phyloP scores from a whole-genome alignment of 257 asterid genomes.

The Solanum bukasovii region DNA sequence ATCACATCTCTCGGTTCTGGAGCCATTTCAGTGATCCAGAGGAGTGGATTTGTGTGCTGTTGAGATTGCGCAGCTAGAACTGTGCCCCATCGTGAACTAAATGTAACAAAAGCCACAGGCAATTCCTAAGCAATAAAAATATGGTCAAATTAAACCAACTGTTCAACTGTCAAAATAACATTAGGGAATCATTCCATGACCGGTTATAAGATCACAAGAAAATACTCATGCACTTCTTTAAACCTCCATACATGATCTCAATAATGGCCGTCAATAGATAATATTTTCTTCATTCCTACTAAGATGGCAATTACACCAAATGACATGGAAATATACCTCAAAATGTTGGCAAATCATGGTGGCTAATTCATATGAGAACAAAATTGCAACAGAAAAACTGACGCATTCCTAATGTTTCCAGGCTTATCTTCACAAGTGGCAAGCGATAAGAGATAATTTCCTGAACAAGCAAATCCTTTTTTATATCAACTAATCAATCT shows the following conservation, averaged over 20 bases:
- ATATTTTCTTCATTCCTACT: not conserved
- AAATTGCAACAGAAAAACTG: not conserved
- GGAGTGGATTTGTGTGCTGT: slow-evolving; percentile 67
- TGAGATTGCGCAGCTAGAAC: slow-evolving; percentile 93
- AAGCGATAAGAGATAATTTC: not conserved
- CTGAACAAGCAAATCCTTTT: not conserved
- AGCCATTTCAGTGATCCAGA: slow-evolving; percentile 87
- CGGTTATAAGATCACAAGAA: not conserved
- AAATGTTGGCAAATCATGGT: not conserved
- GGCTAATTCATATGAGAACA: not conserved
- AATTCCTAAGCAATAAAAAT: slow-evolving; percentile 31
- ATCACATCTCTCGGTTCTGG: slow-evolving; percentile 92
- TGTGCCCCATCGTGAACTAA: slow-evolving; percentile 89
- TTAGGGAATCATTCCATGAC: not conserved
- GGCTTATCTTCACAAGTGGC: not conserved
- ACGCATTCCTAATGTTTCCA: not conserved
- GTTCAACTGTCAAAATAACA: not conserved
- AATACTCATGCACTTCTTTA: not conserved
- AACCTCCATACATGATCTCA: not conserved
- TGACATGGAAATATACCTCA: not conserved
- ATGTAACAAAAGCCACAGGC: slow-evolving; percentile 88
- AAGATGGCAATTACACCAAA: not conserved
- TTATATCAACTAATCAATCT: not conserved
- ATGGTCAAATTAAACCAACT: not conserved
- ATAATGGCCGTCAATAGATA: not conserved